Evolutionary conservation across 2,329 filamentous ascomycete genomes (phyloP).

Genomic region (Aureobasidium leucospermi): DNA sequence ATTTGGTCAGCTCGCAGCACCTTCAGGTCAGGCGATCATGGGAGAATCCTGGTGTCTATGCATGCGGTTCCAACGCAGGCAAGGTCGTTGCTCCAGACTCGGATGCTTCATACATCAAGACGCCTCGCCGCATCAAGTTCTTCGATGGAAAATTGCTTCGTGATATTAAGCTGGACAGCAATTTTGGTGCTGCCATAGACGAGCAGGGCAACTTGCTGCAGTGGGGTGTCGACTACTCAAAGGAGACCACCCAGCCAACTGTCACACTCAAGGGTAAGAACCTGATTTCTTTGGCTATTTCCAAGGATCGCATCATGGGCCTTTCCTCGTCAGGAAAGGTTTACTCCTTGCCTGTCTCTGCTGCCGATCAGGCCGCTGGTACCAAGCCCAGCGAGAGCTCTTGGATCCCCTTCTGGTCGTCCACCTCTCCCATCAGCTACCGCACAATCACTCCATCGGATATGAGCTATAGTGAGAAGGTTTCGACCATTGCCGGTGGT

Average conservation of each 20-base stretch:
- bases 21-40: slow-evolving; percentile 77
- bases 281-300: slow-evolving; percentile 67
- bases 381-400: slow-evolving; percentile 56
- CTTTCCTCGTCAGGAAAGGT: slow-evolving; percentile 67
- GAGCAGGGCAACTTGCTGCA: slow-evolving; percentile 85
- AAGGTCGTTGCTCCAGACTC: slow-evolving; percentile 80
- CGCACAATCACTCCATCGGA: slow-evolving; percentile 60
- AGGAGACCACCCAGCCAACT: slow-evolving; percentile 54
- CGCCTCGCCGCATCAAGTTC: slow-evolving; percentile 66
- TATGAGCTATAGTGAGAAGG: slow-evolving; percentile 61
- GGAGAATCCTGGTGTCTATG: slow-evolving; percentile 80
- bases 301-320: slow-evolving; percentile 74
- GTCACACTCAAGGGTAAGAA: slow-evolving; percentile 76
- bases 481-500: slow-evolving; percentile 68
- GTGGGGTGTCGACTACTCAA: slow-evolving; percentile 76
- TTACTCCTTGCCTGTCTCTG: slow-evolving; percentile 76
- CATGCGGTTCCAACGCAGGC: slow-evolving; percentile 84
- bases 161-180: slow-evolving; percentile 76
- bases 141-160: slow-evolving; percentile 80
- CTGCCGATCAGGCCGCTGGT: slow-evolving; percentile 60
- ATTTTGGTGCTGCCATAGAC: slow-evolving; percentile 77
- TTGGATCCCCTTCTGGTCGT: slow-evolving; percentile 71
- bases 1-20: slow-evolving; percentile 76
- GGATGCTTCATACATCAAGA: slow-evolving; percentile 69
- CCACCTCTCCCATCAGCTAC: slow-evolving; percentile 56